These are phyloP conservation scores for Podospora pseudocomata DNA, from an alignment of 495 filamentous ascomycete genomes.

Conservation along the genomic window DNA sequence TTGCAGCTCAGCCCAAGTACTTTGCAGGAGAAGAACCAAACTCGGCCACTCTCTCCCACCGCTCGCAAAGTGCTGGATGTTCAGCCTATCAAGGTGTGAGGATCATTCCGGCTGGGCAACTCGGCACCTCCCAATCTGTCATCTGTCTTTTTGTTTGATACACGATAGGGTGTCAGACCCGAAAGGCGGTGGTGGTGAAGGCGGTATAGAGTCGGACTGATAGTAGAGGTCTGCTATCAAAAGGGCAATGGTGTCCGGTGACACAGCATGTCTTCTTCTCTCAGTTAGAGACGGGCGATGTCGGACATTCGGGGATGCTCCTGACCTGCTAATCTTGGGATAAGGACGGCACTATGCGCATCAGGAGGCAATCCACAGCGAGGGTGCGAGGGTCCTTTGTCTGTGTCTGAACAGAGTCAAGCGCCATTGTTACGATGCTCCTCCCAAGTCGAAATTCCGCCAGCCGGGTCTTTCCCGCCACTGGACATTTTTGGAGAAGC, in stretches of 20 bases:
- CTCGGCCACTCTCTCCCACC: background rate
- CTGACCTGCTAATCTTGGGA: background rate
- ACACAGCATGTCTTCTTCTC: background rate
- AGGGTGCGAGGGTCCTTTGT: background rate
- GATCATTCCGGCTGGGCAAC: slow-evolving; percentile 5
- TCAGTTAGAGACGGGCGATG: background rate
- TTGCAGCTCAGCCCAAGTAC: background rate
- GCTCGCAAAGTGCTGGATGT: background rate
- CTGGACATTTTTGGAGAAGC: background rate
- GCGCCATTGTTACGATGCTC: background rate
- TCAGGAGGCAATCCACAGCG: background rate
- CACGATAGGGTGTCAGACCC: background rate
- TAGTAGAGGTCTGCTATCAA: background rate
- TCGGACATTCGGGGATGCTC: slow-evolving; percentile 1
- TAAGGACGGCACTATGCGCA: background rate
- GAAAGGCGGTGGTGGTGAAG: background rate
- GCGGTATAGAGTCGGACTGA: background rate
- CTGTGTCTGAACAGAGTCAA: slow-evolving; percentile 2
- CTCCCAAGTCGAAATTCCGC: background rate
- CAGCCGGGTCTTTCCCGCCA: background rate
- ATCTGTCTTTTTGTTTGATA: background rate
- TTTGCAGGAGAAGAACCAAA: slow-evolving; percentile 6
- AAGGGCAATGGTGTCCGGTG: background rate
- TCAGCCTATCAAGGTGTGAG: slow-evolving; percentile 6
- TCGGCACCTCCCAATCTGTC: too few species aligned